Evolutionary conservation across 345 rosid species (phyloP).

Genomic region (Arabis alpina): DNA sequence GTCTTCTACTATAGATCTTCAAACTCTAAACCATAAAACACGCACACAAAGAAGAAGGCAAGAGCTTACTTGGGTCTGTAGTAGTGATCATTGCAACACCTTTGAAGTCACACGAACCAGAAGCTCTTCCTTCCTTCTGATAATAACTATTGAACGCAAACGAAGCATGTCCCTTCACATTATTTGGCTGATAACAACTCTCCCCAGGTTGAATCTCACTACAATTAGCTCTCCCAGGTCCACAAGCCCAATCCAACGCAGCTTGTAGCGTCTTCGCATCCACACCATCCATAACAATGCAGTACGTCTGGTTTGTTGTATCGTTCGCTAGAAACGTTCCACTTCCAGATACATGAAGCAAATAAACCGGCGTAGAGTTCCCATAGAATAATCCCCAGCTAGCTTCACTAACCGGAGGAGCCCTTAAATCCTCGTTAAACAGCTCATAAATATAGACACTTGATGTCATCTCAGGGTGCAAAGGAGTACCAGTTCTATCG

Average conservation of each 20-base stretch:
- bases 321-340: slow-evolving; percentile 89
- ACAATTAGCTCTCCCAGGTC: slow-evolving; percentile 88
- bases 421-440: slow-evolving; percentile 87
- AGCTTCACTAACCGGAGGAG: slow-evolving; percentile 79
- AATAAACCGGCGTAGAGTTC: slow-evolving; percentile 78
- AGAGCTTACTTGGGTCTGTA: slow-evolving; percentile 88
- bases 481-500: slow-evolving; percentile 77
- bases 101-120: slow-evolving; percentile 94
- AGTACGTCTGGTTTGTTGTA: slow-evolving; percentile 89
- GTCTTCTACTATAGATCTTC: neutral
- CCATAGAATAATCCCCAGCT: slow-evolving; percentile 91
- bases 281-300: slow-evolving; percentile 72
- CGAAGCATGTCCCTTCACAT: slow-evolving; percentile 84
- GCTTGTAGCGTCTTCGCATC: slow-evolving; percentile 81
- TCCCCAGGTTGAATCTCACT: slow-evolving; percentile 95
- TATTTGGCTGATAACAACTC: slow-evolving; percentile 84
- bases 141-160: slow-evolving; percentile 98
- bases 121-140: slow-evolving; percentile 74
- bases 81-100: slow-evolving; percentile 96
- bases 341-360: slow-evolving; percentile 93
- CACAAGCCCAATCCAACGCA: slow-evolving; percentile 98
- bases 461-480: slow-evolving; percentile 82
- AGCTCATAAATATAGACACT: slow-evolving; percentile 81
- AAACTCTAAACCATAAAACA: slow-evolving; percentile 7
- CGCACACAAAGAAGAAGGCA: neutral